Conservation (phyloP, 208 protist genomes). For the Leptomonas seymouri region DNA sequence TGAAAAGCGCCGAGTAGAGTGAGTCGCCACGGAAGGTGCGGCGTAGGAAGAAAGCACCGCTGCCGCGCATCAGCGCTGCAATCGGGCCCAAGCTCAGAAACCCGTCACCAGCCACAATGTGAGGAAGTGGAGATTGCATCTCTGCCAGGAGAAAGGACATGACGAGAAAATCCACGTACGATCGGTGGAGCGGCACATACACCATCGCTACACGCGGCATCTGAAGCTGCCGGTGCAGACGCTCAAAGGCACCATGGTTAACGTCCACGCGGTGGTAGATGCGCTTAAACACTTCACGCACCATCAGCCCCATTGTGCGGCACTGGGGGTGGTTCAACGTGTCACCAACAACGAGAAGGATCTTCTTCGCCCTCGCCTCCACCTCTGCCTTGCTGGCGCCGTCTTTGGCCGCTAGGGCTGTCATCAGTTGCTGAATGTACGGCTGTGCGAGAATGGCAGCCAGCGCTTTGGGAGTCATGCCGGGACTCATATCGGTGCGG, state of each 20-base stretch:
- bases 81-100: slow-evolving; percentile 81
- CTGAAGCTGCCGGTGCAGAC: slow-evolving; percentile 43
- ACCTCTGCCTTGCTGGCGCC: slow-evolving; percentile 41
- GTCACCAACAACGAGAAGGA: slow-evolving; percentile 81
- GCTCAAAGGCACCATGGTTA: slow-evolving; percentile 65
- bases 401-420: slow-evolving; percentile 45
- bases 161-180: slow-evolving; percentile 91
- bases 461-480: slow-evolving; percentile 55
- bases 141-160: slow-evolving; percentile 78
- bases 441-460: slow-evolving; percentile 62
- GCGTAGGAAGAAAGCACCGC: slow-evolving; percentile 93
- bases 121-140: slow-evolving; percentile 69
- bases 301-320: slow-evolving; percentile 53
- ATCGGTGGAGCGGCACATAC: slow-evolving; percentile 80
- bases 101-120: slow-evolving; percentile 89
- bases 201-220: slow-evolving; percentile 67
- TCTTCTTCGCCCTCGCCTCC: slow-evolving; percentile 46
- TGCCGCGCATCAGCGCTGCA: slow-evolving; percentile 79
- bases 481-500: slow-evolving; percentile 40
- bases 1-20: slow-evolving; percentile 82
- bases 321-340: slow-evolving; percentile 63
- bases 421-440: slow-evolving; percentile 52
- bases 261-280: slow-evolving; percentile 73
- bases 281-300: slow-evolving; percentile 61
- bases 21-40: slow-evolving; percentile 78